Evolutionary conservation across 2,329 filamentous ascomycete genomes (phyloP).

Genomic region (Dothideomycetes sp.): DNA sequence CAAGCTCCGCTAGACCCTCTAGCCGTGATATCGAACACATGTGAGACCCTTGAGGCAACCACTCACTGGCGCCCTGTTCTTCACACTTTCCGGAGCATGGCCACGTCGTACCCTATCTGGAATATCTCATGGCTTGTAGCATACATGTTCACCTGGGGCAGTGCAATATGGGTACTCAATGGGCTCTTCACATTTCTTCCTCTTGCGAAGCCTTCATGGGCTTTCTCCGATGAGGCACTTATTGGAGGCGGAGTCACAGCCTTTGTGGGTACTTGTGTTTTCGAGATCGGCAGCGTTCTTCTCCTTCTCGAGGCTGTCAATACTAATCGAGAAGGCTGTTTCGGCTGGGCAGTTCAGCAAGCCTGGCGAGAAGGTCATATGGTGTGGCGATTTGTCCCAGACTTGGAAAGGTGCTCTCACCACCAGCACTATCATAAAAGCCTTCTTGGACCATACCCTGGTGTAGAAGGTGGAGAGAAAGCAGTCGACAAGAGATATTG

Average conservation of each 20-base stretch:
- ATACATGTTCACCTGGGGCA: constrained; percentile 41
- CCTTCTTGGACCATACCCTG: constrained; percentile 15
- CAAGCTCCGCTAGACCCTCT: too few relatives aligned
- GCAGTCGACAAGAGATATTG: constrained; percentile 24
- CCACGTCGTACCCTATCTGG: constrained; percentile 42
- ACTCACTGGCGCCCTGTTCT: constrained; percentile 20
- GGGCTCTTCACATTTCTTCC: constrained; percentile 56
- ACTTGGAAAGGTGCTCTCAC: constrained; percentile 19
- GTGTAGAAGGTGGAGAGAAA: neutral
- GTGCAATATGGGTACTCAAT: constrained; percentile 38
- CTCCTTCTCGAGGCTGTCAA: constrained; percentile 60
- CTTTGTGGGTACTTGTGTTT: constrained; percentile 57
- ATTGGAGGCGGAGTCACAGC: constrained; percentile 51
- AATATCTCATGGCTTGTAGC: constrained; percentile 48
- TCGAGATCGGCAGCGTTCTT: constrained; percentile 52
- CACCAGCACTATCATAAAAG: constrained; percentile 25
- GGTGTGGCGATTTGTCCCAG: constrained; percentile 4
- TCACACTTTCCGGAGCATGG: constrained; percentile 35
- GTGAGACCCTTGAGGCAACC: constrained; percentile 23
- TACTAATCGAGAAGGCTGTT: constrained; percentile 52
- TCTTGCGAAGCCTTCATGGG: constrained; percentile 37
- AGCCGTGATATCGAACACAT: too few relatives aligned
- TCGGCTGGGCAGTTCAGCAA: constrained; percentile 56
- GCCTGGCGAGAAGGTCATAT: constrained; percentile 5
- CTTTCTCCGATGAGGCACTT: constrained; percentile 43